A percentile compares a stretch with the other conserved stretches of the same genome.
Evolutionary conservation across 208 protist species (phyloP).

Genomic region (Lotmaria passim): DNA sequence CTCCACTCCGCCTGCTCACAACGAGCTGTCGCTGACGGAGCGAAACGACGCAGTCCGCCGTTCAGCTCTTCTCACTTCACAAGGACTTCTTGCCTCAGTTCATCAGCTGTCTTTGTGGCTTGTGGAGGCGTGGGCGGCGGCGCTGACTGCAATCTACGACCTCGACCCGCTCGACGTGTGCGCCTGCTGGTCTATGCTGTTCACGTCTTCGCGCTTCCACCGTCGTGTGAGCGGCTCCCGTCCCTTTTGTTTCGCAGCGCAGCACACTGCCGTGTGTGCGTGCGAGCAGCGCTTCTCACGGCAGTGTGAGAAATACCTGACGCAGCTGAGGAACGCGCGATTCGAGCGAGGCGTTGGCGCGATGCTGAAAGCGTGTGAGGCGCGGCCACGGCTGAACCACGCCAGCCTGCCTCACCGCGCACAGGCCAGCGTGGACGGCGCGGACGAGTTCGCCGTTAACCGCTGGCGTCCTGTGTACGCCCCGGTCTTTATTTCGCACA

Average conservation of each 20-base stretch:
- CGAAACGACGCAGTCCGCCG: not conserved
- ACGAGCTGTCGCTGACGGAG: not conserved
- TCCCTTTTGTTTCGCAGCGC: not conserved
- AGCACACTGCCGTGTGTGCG: not conserved
- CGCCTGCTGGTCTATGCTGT: conserved; percentile 22
- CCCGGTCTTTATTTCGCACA: not conserved
- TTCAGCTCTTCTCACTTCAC: not conserved
- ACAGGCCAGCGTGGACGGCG: not conserved
- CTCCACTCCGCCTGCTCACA: too few relatives aligned
- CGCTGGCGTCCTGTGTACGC: conserved; percentile 7
- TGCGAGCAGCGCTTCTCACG: conserved; percentile 18
- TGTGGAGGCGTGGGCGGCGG: conserved; percentile 21
- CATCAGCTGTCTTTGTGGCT: conserved; percentile 13
- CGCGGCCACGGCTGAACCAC: not conserved
- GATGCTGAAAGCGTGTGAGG: not conserved
- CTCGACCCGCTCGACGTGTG: conserved; percentile 20
- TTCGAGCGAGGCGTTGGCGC: not conserved
- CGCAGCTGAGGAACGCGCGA: not conserved
- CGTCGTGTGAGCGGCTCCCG: not conserved
- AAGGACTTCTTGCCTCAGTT: not conserved
- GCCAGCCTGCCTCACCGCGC: too few relatives aligned
- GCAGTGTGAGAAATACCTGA: conserved; percentile 1
- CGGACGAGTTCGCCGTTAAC: not conserved
- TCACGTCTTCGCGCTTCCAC: not conserved
- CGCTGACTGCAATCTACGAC: conserved; percentile 5